A percentile compares a stretch with the other conserved stretches of the same genome.
Conservation (phyloP, 768 basidiomycete species). For the Lactarius vividus region DNA sequence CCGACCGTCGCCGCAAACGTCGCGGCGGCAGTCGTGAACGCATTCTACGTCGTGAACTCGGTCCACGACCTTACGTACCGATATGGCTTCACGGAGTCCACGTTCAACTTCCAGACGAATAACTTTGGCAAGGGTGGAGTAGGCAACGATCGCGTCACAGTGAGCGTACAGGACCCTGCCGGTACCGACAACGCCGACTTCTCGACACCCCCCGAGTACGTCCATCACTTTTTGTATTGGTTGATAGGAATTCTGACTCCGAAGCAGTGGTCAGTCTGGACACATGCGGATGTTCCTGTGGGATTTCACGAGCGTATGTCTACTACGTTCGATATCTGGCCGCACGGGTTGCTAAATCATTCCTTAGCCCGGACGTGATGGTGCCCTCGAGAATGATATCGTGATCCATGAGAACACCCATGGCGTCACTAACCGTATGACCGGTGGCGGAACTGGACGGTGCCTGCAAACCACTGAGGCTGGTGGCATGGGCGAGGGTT, state of each 20-base stretch:
- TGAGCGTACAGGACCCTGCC: slow-evolving; percentile 51
- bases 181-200: slow-evolving; percentile 47
- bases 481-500: slow-evolving; percentile 71
- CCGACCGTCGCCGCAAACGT: slow-evolving; percentile 47
- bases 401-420: slow-evolving; percentile 47
- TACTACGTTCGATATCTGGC: slow-evolving; percentile 17
- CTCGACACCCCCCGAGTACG: slow-evolving; percentile 45
- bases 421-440: slow-evolving; percentile 43
- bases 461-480: slow-evolving; percentile 64
- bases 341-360: not conserved
- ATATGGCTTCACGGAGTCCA: slow-evolving; percentile 58
- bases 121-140: slow-evolving; percentile 53
- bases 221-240: not conserved
- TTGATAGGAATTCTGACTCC: not conserved
- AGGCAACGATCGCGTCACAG: slow-evolving; percentile 49
- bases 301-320: slow-evolving; percentile 32
- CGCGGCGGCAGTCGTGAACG: slow-evolving; percentile 52
- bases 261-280: slow-evolving; percentile 37
- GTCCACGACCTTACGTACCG: slow-evolving; percentile 52
- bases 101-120: slow-evolving; percentile 59
- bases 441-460: slow-evolving; percentile 52
- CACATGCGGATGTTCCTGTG: slow-evolving; percentile 44
- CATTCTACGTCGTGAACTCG: slow-evolving; percentile 60
- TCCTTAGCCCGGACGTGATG: slow-evolving; percentile 54
- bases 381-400: slow-evolving; percentile 60